These are phyloP conservation scores for Leccinum longicurvipes DNA, from an alignment of 768 basidiomycete species.

Conservation along the genomic window DNA sequence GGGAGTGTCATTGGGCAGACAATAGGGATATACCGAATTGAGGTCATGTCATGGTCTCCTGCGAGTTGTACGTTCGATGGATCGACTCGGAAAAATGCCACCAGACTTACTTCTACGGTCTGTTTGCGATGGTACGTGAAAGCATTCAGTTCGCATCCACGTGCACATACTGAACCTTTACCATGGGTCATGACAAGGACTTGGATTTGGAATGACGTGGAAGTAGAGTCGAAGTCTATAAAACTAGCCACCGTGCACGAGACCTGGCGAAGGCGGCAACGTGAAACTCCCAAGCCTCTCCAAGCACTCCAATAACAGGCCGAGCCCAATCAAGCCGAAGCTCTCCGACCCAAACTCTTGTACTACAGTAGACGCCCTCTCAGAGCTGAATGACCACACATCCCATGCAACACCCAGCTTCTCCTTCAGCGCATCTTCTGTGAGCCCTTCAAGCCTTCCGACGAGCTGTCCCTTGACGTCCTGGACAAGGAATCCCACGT, in stretches of 20 bases:
- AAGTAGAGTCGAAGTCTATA: neutral
- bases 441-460: constrained; percentile 24
- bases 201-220: neutral
- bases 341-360: constrained; percentile 54
- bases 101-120: constrained; percentile 15
- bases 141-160: constrained; percentile 3
- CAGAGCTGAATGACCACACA: constrained; percentile 58
- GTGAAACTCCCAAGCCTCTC: constrained; percentile 38
- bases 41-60: constrained; percentile 10
- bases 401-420: constrained; percentile 57
- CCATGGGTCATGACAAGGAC: constrained; percentile 15
- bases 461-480: constrained; percentile 44
- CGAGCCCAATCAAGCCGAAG: constrained; percentile 65
- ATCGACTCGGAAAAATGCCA: neutral
- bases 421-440: constrained; percentile 30
- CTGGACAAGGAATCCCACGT: constrained; percentile 48
- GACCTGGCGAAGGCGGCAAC: constrained; percentile 22
- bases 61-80: neutral
- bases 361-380: constrained; percentile 29
- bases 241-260: neutral
- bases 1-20: neutral
- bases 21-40: constrained; percentile 12
- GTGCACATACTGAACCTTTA: constrained; percentile 5
- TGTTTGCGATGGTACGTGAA: neutral
- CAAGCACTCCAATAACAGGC: constrained; percentile 56